Evolutionary conservation across 2,329 filamentous ascomycete genomes (phyloP), one percentile per base, ranked within the genome.

Genomic region (Monosporascus ibericus): DNA sequence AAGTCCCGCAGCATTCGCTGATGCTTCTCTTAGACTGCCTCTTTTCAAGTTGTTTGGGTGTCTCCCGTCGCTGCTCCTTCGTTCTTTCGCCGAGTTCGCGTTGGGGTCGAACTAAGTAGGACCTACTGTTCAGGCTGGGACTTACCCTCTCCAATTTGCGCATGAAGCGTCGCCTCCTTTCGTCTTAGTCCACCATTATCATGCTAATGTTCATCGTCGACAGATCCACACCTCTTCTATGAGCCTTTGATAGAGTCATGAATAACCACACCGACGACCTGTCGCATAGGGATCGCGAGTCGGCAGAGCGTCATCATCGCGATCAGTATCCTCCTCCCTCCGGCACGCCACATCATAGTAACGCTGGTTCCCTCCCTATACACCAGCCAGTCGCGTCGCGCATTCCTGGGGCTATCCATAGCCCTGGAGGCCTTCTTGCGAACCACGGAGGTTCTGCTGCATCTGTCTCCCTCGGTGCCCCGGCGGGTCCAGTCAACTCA

Each of bases 321-420:
- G 84, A 86, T 44, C 80, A 83, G 49, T 85, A 84, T 64, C 86
- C 85, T 61, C 80, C 82, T 20, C 37, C 49, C 22, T 40, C 60
- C 20, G 66, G 70, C 48, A 81, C 88, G 55, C 84, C 87, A 25
- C 90, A 94, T 65, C 92, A 96, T 69, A 94, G 87, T 71, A 92
- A 89, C 65, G 86, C 89, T 39, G 90, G 87, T 52, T 90, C 92
- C 3, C 89, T 96, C 51, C 90, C 92, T 51, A 86, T 97, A 62
- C 92, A 97, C 71, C 92, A 97, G 70, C 92, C 92, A 5, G 91
- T 96, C 54, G 92, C 92, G 56, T 84, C 91, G 66, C 78, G 92
- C 71, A 77, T 90, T 57, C 74, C 87, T 52, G 87, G 85, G 58
- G 87, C 90, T 49, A 95, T 96, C 52, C 92, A 96, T 67, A 95